These are phyloP conservation scores for Alternaria arborescens DNA, from an alignment of 2,329 filamentous ascomycete species.

Conservation along the genomic window DNA sequence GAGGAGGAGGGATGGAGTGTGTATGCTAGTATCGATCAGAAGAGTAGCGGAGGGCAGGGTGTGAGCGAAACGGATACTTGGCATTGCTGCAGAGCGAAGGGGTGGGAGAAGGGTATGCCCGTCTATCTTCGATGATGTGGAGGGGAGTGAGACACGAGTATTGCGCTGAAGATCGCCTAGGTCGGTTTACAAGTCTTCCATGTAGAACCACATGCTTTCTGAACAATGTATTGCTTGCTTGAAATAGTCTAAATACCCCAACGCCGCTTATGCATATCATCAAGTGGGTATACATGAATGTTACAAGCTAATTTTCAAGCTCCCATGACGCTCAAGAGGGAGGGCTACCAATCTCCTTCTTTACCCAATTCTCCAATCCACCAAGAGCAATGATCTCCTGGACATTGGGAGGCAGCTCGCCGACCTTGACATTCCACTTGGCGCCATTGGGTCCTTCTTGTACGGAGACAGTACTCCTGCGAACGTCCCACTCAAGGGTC, in stretches of 20 bases:
- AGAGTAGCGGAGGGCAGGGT: constrained; percentile 24
- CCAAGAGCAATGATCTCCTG: constrained; percentile 70
- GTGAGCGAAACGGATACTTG: constrained; percentile 36
- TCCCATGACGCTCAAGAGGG: constrained; percentile 11
- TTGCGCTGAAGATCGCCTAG: background rate
- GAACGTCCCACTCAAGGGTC: constrained; percentile 83
- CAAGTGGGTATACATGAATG: constrained; percentile 16
- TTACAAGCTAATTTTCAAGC: constrained; percentile 1
- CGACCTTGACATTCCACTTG: constrained; percentile 81
- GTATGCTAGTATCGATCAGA: constrained; percentile 53
- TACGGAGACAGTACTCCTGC: constrained; percentile 73
- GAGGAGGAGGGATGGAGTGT: constrained; percentile 52
- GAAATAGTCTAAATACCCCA: constrained; percentile 1
- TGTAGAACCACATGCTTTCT: background rate
- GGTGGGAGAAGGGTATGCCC: constrained; percentile 31
- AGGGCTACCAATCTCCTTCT: constrained; percentile 66
- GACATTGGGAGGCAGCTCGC: constrained; percentile 83
- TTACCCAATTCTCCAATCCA: constrained; percentile 84
- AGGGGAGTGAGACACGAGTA: background rate
- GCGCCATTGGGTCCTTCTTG: constrained; percentile 72
- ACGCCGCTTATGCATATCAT: constrained; percentile 16
- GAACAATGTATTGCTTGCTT: constrained; percentile 3
- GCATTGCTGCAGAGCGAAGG: constrained; percentile 33
- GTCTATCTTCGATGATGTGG: constrained; percentile 22
- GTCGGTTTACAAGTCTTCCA: background rate